Conservation (phyloP, 1,284 basidiomycete genomes). For the Cutaneotrichosporon sp. region DNA sequence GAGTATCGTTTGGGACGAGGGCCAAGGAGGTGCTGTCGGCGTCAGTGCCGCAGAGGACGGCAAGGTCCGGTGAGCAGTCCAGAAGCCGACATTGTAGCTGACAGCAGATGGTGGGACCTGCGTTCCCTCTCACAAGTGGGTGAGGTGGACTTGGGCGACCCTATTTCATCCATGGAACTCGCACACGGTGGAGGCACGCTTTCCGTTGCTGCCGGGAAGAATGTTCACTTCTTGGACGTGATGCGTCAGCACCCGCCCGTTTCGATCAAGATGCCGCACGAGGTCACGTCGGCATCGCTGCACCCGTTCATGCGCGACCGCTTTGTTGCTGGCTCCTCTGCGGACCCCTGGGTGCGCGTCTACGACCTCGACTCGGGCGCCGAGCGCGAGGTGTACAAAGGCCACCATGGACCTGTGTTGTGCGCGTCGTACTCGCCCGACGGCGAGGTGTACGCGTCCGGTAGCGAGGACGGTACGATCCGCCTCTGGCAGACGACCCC, state of each 20-base stretch:
- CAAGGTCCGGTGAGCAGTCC: constrained; percentile 65
- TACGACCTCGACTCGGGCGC: constrained; percentile 79
- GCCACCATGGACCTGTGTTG: constrained; percentile 95
- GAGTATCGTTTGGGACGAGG: constrained; percentile 84
- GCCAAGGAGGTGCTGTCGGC: constrained; percentile 62
- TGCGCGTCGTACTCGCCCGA: constrained; percentile 92
- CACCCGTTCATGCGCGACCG: constrained; percentile 83
- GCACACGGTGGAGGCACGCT: constrained; percentile 78
- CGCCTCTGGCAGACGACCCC: constrained; percentile 94
- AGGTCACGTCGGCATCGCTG: constrained; percentile 84
- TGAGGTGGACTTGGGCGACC: constrained; percentile 65
- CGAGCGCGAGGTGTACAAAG: constrained; percentile 88
- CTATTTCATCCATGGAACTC: constrained; percentile 91
- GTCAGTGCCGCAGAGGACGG: constrained; percentile 91
- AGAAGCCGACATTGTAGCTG: neutral
- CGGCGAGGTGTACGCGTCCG: constrained; percentile 96
- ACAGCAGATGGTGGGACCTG: constrained; percentile 88
- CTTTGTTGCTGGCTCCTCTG: constrained; percentile 85
- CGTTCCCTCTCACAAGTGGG: constrained; percentile 68
- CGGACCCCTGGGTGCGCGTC: constrained; percentile 94
- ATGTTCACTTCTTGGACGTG: constrained; percentile 69
- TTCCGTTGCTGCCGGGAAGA: constrained; percentile 84
- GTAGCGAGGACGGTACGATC: constrained; percentile 76
- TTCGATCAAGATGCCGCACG: constrained; percentile 60
- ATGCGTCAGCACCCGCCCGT: constrained; percentile 53